phyloP scores from a whole-genome alignment of 768 basidiomycete genomes.

The Agaricus sinodeliciosus region DNA sequence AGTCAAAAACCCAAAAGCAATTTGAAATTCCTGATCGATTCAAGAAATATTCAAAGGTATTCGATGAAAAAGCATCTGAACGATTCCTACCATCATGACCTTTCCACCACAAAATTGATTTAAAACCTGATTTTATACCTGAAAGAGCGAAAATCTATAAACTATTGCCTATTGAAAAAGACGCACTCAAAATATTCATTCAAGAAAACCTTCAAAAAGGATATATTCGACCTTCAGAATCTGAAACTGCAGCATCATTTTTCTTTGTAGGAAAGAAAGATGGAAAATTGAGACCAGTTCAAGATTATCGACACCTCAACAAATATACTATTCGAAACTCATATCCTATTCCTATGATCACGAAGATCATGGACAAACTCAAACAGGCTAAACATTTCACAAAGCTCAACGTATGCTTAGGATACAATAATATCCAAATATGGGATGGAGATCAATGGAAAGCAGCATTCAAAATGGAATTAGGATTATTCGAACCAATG shows the following conservation, averaged over 20 bases:
- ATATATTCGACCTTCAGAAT: slow-evolving; percentile 8
- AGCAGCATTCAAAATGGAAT: slow-evolving; percentile 27
- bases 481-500: slow-evolving; percentile 27
- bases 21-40: background rate
- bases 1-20: background rate
- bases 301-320: slow-evolving; percentile 2
- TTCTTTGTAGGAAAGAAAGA: slow-evolving; percentile 13
- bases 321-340: background rate
- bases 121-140: slow-evolving; percentile 10
- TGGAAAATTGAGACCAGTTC: background rate
- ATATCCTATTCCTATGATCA: background rate
- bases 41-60: slow-evolving; percentile 4
- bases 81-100: slow-evolving; percentile 4
- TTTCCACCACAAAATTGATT: slow-evolving; percentile 14
- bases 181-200: background rate
- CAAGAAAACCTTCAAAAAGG: slow-evolving; percentile 9
- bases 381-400: slow-evolving; percentile 2
- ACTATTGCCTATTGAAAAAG: background rate
- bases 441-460: slow-evolving; percentile 31
- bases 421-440: slow-evolving; percentile 26
- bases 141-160: slow-evolving; percentile 6
- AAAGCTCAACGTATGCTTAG: slow-evolving; percentile 14
- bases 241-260: slow-evolving; percentile 2
- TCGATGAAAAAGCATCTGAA: slow-evolving; percentile 10
- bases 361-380: slow-evolving; percentile 1